phyloP scores from a whole-genome alignment of 1,139 yeast species.

The Hyphopichia burtonii region DNA sequence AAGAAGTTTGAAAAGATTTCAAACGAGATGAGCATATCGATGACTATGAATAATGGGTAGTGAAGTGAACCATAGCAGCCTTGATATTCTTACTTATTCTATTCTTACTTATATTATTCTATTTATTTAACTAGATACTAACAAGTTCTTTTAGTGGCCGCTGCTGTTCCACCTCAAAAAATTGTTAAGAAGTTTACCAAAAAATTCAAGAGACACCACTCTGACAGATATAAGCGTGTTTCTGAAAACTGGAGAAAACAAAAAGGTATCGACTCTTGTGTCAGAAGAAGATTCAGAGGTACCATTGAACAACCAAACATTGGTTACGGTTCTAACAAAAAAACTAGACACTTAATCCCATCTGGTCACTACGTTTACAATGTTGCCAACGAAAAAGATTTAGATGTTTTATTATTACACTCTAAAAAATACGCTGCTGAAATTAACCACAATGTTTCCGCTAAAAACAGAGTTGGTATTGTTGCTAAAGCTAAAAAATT shows the following conservation, averaged over 20 bases:
- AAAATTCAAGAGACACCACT: conserved; percentile 99
- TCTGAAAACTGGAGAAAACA: conserved; percentile 99
- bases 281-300: conserved; percentile 99
- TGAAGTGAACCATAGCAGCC: too few relatives aligned
- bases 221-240: conserved; percentile 99
- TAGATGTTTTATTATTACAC: conserved; percentile 95
- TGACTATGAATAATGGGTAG: too few relatives aligned
- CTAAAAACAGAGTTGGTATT: conserved; percentile 97
- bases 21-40: too few relatives aligned
- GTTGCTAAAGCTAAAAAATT: conserved; percentile 97
- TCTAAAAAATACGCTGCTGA: conserved; percentile 99
- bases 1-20: too few relatives aligned
- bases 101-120: background rate
- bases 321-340: conserved; percentile 99
- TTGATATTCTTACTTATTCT: background rate
- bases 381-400: conserved; percentile 89
- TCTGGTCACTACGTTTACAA: conserved; percentile 98
- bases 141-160: conserved; percentile 63
- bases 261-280: conserved; percentile 99
- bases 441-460: conserved; percentile 97
- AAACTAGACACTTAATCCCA: conserved; percentile 93
- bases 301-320: conserved; percentile 98
- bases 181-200: conserved; percentile 99
- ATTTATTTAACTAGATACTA: background rate
- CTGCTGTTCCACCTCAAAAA: conserved; percentile 98